phyloP scores from a whole-genome alignment of 1,284 basidiomycete genomes.

The Somion occarium region DNA sequence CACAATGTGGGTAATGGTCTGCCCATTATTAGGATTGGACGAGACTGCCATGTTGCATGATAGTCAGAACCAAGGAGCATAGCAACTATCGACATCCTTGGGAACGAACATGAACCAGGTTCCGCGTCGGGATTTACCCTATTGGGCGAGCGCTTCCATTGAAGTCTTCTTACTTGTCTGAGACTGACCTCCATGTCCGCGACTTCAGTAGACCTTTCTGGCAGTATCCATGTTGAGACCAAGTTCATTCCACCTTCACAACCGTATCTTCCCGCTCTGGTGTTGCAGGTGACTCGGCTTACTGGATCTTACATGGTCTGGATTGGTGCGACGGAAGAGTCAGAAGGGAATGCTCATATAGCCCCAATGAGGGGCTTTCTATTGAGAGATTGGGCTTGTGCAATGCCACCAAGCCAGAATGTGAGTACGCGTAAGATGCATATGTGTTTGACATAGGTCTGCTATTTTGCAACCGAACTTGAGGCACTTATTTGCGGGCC shows the following conservation, averaged over 20 bases:
- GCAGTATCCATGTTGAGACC: constrained; percentile 31
- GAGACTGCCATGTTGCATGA: neutral
- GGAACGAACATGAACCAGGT: neutral
- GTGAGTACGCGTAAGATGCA: constrained; percentile 28
- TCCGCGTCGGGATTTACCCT: neutral
- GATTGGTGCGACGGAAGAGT: constrained; percentile 59
- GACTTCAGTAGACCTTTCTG: neutral
- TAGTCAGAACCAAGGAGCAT: neutral
- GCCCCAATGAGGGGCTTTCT: constrained; percentile 51
- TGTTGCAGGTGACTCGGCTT: constrained; percentile 65
- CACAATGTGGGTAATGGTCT: neutral
- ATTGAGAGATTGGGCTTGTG: constrained; percentile 79
- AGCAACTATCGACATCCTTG: neutral
- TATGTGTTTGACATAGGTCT: constrained; percentile 3
- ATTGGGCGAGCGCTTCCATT: neutral
- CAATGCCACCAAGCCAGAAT: constrained; percentile 57
- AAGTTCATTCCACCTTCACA: constrained; percentile 43
- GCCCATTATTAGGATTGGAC: neutral
- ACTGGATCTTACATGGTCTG: constrained; percentile 79
- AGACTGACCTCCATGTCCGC: constrained; percentile 1
- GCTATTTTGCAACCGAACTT: constrained; percentile 7
- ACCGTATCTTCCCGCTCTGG: constrained; percentile 51
- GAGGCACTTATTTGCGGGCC: too few species aligned
- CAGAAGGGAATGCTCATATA: constrained; percentile 42
- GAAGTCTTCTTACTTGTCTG: constrained; percentile 6